A percentile compares a stretch with the other conserved stretches of the same genome.
These are phyloP conservation scores for Scedosporium dehoogii DNA, from an alignment of 2,329 filamentous ascomycete species.

Conservation along the genomic window DNA sequence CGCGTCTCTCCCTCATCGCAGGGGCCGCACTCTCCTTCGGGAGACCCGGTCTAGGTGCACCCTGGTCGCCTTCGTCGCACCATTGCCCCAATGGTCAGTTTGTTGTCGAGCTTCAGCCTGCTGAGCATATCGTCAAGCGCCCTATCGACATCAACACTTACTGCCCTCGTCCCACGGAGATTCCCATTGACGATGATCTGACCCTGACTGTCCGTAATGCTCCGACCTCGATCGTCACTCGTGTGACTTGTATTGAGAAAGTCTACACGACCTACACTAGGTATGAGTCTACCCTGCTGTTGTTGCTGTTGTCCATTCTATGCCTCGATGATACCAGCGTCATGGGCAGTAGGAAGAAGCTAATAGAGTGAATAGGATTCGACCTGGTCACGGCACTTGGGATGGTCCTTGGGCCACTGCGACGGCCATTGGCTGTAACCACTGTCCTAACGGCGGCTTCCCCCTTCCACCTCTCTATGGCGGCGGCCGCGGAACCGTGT, in stretches of 20 bases:
- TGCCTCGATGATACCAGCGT: too few species aligned
- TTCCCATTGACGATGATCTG: slow-evolving; percentile 6
- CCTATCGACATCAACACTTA: slow-evolving; percentile 7
- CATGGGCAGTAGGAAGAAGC: neutral
- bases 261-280: slow-evolving; percentile 1
- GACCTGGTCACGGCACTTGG: neutral
- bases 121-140: slow-evolving; percentile 5
- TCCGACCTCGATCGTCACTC: slow-evolving; percentile 7
- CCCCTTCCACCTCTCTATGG: neutral
- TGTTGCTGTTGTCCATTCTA: neutral
- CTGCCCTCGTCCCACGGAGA: slow-evolving; percentile 7
- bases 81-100: neutral
- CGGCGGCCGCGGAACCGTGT: neutral
- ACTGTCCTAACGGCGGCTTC: neutral
- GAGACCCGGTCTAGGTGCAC: neutral
- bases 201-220: slow-evolving; percentile 9
- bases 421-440: slow-evolving; percentile 1
- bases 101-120: slow-evolving; percentile 6
- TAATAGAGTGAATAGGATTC: neutral
- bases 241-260: slow-evolving; percentile 7
- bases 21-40: neutral
- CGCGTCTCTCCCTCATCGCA: neutral
- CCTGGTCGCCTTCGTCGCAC: neutral
- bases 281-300: neutral
- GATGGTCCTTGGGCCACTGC: neutral